Evolutionary conservation across 208 protist genomes (phyloP).

Genomic region (Trypanosoma caninum): DNA sequence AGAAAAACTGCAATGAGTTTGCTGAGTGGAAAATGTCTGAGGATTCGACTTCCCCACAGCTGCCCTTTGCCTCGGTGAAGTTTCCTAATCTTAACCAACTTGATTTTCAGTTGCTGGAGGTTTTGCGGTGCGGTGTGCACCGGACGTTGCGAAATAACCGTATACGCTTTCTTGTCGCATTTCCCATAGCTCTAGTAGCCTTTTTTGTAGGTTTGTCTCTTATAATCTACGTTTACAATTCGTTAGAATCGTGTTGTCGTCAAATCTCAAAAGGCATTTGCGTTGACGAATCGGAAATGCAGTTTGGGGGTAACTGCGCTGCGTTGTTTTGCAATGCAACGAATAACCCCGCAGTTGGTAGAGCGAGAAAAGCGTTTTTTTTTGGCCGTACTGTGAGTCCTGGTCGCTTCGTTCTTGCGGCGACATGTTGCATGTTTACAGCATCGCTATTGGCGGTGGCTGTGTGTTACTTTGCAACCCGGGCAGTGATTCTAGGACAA

Average conservation of each 20-base stretch:
- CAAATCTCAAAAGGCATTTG: constrained; percentile 13
- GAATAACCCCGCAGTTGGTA: constrained; percentile 2
- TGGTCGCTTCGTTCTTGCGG: constrained; percentile 30
- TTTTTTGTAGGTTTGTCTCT: constrained; percentile 42
- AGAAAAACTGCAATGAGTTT: background rate
- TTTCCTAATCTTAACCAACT: constrained; percentile 68
- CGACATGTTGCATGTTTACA: constrained; percentile 39
- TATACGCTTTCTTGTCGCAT: constrained; percentile 37
- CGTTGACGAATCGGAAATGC: background rate
- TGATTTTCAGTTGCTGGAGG: constrained; percentile 33
- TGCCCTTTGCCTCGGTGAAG: constrained; percentile 48
- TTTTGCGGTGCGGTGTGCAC: constrained; percentile 45
- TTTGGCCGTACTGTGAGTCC: constrained; percentile 8
- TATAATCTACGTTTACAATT: constrained; percentile 31
- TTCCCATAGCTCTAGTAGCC: constrained; percentile 35
- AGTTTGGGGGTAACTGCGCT: background rate
- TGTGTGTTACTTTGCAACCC: constrained; percentile 55
- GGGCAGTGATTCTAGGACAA: constrained; percentile 40
- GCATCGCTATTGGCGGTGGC: constrained; percentile 27
- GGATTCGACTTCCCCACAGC: constrained; percentile 16
- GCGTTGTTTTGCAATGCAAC: constrained; percentile 6
- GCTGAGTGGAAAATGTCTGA: constrained; percentile 11
- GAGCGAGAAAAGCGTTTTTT: constrained; percentile 9
- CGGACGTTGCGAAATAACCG: constrained; percentile 30
- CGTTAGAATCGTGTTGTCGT: constrained; percentile 28